Percentiles rank a stretch among this genome's conserved stretches.
Conservation (phyloP, 2,329 filamentous ascomycete genomes). For the Malbranchea cinnamomea region DNA sequence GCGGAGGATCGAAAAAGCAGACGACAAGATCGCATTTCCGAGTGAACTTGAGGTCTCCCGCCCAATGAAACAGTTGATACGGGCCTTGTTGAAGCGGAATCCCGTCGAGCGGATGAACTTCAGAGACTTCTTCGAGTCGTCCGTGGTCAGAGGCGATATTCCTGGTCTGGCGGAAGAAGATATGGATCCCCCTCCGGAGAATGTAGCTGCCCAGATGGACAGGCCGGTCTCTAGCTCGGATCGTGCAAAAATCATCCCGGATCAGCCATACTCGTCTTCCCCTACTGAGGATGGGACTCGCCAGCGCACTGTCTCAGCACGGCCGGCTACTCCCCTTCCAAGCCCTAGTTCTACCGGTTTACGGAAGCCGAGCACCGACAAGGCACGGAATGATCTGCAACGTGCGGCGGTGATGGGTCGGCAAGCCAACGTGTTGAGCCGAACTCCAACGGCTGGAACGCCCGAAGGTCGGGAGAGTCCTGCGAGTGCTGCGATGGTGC, state of each 20-base stretch:
- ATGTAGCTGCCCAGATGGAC: slow-evolving; percentile 1
- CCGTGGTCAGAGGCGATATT: slow-evolving; percentile 59
- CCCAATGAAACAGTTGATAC: slow-evolving; percentile 68
- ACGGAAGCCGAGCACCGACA: slow-evolving; percentile 21
- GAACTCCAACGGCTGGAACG: slow-evolving; percentile 26
- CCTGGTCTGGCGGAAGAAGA: slow-evolving; percentile 72
- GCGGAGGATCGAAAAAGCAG: slow-evolving; percentile 75
- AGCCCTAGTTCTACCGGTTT: too few species aligned
- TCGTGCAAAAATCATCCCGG: neutral
- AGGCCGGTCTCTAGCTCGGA: neutral
- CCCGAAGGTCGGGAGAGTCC: slow-evolving; percentile 24
- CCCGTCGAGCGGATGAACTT: slow-evolving; percentile 78
- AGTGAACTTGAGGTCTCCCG: slow-evolving; percentile 55
- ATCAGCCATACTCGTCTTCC: neutral
- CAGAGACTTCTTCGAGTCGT: slow-evolving; percentile 65
- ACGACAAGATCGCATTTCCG: slow-evolving; percentile 74
- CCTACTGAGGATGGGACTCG: slow-evolving; percentile 7
- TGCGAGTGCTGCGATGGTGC: slow-evolving; percentile 37
- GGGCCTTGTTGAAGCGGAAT: slow-evolving; percentile 66
- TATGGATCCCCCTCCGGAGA: slow-evolving; percentile 7
- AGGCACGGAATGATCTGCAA: slow-evolving; percentile 19
- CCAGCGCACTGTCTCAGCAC: slow-evolving; percentile 16
- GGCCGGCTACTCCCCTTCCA: slow-evolving; percentile 14
- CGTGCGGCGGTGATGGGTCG: slow-evolving; percentile 16
- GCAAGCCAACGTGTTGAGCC: slow-evolving; percentile 20